Conservation (phyloP, 2,329 filamentous ascomycete genomes). For the Fusarium sp. region DNA sequence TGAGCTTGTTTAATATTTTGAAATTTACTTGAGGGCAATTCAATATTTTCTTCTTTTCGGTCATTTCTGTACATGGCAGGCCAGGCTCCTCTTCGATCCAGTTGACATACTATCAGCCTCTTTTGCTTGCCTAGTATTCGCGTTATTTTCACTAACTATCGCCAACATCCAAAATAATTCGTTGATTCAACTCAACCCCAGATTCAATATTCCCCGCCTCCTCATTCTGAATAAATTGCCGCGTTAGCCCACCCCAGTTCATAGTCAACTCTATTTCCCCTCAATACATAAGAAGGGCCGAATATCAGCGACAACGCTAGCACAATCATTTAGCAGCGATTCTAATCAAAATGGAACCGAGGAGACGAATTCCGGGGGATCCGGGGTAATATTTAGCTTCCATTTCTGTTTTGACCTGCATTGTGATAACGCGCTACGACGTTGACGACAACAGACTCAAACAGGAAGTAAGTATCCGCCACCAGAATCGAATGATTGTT, state of each 20-base stretch:
- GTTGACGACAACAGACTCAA: background rate
- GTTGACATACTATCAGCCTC: background rate
- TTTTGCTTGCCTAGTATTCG: background rate
- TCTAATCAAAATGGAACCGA: background rate
- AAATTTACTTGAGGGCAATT: too few relatives aligned
- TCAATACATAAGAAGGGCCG: slow-evolving; percentile 19
- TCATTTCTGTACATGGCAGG: too few relatives aligned
- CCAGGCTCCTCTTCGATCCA: too few relatives aligned
- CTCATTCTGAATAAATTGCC: background rate
- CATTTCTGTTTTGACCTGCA: background rate
- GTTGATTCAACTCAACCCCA: background rate
- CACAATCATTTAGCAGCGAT: background rate
- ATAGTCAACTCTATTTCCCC: slow-evolving; percentile 24
- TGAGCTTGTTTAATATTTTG: too few relatives aligned
- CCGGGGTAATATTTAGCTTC: background rate
- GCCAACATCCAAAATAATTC: background rate
- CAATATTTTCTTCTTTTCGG: too few relatives aligned
- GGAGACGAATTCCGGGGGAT: slow-evolving; percentile 3
- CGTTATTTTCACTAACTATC: background rate
- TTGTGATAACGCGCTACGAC: background rate
- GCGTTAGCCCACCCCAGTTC: background rate
- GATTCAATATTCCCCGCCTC: slow-evolving; percentile 2
- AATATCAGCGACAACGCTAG: slow-evolving; percentile 3
- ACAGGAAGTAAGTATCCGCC: too few relatives aligned
- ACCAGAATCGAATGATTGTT: background rate